These are phyloP conservation scores for Fusarium torreyae DNA, from an alignment of 2,329 filamentous ascomycete species.

Conservation along the genomic window DNA sequence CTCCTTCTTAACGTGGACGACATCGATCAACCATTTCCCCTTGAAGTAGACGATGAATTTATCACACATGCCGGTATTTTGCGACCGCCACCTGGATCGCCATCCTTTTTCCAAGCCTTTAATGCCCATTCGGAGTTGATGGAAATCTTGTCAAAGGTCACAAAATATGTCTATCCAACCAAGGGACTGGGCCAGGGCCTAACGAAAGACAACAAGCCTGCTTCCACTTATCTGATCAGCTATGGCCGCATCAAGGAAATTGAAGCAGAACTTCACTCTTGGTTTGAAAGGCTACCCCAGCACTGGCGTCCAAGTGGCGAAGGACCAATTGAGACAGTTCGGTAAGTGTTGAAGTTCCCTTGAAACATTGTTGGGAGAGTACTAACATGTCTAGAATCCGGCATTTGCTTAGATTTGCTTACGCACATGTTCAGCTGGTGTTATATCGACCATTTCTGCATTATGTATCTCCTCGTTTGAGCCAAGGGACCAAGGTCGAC, in stretches of 20 bases:
- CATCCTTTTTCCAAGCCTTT: constrained; percentile 74
- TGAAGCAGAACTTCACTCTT: constrained; percentile 73
- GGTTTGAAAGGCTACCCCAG: constrained; percentile 78
- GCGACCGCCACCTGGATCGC: constrained; percentile 67
- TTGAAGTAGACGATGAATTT: constrained; percentile 77
- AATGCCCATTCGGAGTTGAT: constrained; percentile 77
- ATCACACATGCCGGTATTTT: constrained; percentile 73
- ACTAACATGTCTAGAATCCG: constrained; percentile 66
- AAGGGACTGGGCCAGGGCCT: constrained; percentile 68
- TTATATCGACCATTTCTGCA: constrained; percentile 88
- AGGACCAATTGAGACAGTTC: constrained; percentile 79
- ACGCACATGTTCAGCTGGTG: constrained; percentile 86
- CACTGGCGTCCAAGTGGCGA: constrained; percentile 85
- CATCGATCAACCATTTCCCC: constrained; percentile 76
- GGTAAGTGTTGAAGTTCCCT: constrained; percentile 66
- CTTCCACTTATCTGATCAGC: constrained; percentile 73
- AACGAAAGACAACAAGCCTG: constrained; percentile 59
- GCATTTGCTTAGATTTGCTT: constrained; percentile 83
- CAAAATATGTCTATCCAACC: constrained; percentile 76
- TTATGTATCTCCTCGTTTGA: constrained; percentile 79
- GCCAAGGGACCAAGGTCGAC: constrained; percentile 73
- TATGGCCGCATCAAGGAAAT: constrained; percentile 75
- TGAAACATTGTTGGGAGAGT: neutral
- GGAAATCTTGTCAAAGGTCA: constrained; percentile 74
- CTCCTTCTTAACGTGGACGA: constrained; percentile 75